Percentiles rank a stretch among this genome's conserved stretches.
Evolutionary conservation across 2,329 filamentous ascomycete genomes (phyloP).

Genomic region (Triangularia setosa): DNA sequence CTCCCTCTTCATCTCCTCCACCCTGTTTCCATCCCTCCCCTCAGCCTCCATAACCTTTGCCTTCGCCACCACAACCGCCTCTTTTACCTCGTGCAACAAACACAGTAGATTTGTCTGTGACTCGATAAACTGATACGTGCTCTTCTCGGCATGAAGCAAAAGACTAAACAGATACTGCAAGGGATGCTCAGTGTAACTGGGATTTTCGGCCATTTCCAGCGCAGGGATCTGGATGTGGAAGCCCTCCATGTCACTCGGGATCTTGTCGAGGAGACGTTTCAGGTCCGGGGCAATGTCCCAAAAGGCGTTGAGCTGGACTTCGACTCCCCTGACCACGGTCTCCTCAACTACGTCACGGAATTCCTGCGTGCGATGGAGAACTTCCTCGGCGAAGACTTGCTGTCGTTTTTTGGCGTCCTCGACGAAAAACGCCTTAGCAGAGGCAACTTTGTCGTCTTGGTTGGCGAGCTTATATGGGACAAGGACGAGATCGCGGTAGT

Average conservation of each 20-base stretch:
- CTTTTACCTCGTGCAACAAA: constrained; percentile 84
- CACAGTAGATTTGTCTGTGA: constrained; percentile 88
- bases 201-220: constrained; percentile 80
- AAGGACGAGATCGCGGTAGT: constrained; percentile 80
- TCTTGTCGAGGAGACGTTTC: constrained; percentile 71
- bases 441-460: constrained; percentile 73
- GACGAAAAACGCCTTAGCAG: constrained; percentile 77
- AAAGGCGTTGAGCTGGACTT: constrained; percentile 87
- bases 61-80: constrained; percentile 67
- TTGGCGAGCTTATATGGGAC: constrained; percentile 71
- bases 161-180: constrained; percentile 87
- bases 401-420: constrained; percentile 72
- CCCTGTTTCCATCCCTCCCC: constrained; percentile 42
- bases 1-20: constrained; percentile 55
- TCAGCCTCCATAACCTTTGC: constrained; percentile 62
- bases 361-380: constrained; percentile 67
- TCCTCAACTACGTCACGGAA: constrained; percentile 77
- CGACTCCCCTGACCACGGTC: constrained; percentile 82
- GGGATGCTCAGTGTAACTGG: constrained; percentile 73
- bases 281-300: constrained; percentile 95
- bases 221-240: constrained; percentile 76
- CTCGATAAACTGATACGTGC: constrained; percentile 95
- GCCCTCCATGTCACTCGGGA: constrained; percentile 56
- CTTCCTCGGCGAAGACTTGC: constrained; percentile 65
- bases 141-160: constrained; percentile 83